A percentile compares a stretch with the other conserved stretches of the same genome.
phyloP scores from a whole-genome alignment of 2,329 filamentous ascomycete species.

The Pleurostoma richardsiae region DNA sequence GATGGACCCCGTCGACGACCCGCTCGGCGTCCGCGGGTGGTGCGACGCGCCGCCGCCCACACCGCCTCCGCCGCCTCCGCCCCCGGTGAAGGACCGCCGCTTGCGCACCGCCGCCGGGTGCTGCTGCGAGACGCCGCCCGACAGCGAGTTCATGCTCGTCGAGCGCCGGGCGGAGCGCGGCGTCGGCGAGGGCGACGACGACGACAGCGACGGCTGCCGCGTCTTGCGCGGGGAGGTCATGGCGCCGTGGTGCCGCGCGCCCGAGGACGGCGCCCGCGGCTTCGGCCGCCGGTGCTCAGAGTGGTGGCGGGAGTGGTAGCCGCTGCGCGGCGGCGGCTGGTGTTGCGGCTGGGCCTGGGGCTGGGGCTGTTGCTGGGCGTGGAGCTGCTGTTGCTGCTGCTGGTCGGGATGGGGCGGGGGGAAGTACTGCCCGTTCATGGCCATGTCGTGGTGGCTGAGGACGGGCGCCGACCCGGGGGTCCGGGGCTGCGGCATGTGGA shows the following conservation, averaged over 20 bases:
- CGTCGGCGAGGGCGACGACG: slow-evolving; percentile 5
- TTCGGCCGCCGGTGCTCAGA: slow-evolving; percentile 36
- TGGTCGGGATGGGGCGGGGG: not conserved
- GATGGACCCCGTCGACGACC: slow-evolving; percentile 23
- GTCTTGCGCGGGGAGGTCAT: slow-evolving; percentile 37
- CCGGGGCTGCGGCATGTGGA: slow-evolving; percentile 47
- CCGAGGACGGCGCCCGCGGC: slow-evolving; percentile 49
- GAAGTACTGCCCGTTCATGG: not conserved
- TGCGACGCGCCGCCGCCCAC: slow-evolving; percentile 9
- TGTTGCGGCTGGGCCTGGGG: slow-evolving; percentile 3
- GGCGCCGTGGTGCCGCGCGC: slow-evolving; percentile 38
- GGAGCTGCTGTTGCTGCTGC: slow-evolving; percentile 4
- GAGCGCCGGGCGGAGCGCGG: slow-evolving; percentile 3
- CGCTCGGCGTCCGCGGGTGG: slow-evolving; percentile 15
- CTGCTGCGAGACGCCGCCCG: slow-evolving; percentile 5
- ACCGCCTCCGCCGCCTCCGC: slow-evolving; percentile 15
- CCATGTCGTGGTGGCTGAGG: slow-evolving; percentile 23
- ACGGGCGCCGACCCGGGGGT: slow-evolving; percentile 26
- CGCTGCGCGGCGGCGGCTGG: not conserved
- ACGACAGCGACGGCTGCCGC: slow-evolving; percentile 18
- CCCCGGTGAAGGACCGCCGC: slow-evolving; percentile 13
- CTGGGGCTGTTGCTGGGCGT: slow-evolving; percentile 5
- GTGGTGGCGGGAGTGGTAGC: slow-evolving; percentile 7
- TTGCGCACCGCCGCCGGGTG: slow-evolving; percentile 9
- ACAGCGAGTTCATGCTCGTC: slow-evolving; percentile 4